These are phyloP conservation scores for Penicillium palitans DNA, from an alignment of 2,329 filamentous ascomycete species.

Conservation along the genomic window DNA sequence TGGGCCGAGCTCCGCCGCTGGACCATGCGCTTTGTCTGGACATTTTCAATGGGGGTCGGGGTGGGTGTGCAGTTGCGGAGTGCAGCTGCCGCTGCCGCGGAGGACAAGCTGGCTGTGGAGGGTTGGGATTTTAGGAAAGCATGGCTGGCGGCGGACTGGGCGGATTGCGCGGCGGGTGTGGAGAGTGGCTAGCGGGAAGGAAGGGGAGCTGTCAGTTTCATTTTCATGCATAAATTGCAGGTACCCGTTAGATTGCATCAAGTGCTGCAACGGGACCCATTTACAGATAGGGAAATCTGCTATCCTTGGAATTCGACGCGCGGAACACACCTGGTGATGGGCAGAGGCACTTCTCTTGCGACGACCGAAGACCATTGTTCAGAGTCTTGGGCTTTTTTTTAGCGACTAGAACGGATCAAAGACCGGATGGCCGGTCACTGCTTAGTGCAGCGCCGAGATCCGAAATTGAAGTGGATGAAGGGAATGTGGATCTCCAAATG, in stretches of 20 bases:
- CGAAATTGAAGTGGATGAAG: conserved; percentile 17
- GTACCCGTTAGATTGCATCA: conserved; percentile 7
- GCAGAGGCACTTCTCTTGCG: conserved; percentile 42
- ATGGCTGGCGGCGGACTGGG: conserved; percentile 75
- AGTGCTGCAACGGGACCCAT: background rate
- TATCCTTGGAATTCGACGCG: background rate
- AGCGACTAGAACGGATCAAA: background rate
- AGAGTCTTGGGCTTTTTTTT: background rate
- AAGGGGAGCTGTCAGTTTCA: conserved; percentile 16
- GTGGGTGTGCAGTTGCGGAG: conserved; percentile 75
- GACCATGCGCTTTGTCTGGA: conserved; percentile 82
- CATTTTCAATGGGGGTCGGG: conserved; percentile 75
- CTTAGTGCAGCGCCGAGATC: conserved; percentile 26
- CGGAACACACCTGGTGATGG: conserved; percentile 38
- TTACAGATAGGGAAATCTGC: background rate
- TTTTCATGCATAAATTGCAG: conserved; percentile 10
- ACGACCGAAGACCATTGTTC: conserved; percentile 42
- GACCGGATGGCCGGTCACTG: conserved; percentile 26
- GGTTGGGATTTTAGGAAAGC: conserved; percentile 72
- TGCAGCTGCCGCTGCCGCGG: conserved; percentile 82
- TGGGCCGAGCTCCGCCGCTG: conserved; percentile 72
- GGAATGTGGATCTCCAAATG: conserved; percentile 10
- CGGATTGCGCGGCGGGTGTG: conserved; percentile 66
- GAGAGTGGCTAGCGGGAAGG: conserved; percentile 58
- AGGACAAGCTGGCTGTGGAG: conserved; percentile 69